phyloP scores from a whole-genome alignment of 2,329 filamentous ascomycete genomes.

The Trichoderma lentiforme region DNA sequence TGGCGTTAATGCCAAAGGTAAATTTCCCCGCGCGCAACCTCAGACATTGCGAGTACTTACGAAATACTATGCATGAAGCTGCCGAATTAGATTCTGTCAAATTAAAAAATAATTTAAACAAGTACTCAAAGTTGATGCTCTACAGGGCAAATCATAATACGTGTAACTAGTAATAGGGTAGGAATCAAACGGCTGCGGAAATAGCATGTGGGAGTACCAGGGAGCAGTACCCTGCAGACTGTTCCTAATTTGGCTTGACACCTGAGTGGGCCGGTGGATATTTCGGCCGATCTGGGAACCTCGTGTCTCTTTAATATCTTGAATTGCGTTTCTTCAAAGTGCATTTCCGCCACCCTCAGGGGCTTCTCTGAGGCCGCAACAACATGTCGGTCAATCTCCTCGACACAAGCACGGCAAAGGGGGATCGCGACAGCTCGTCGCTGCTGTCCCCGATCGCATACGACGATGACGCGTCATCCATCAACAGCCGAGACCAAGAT shows the following conservation, averaged over 20 bases:
- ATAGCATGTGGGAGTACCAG: not conserved
- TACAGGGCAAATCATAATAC: not conserved
- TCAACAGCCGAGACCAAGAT: constrained; percentile 68
- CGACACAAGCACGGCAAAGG: constrained; percentile 24
- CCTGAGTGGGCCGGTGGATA: constrained; percentile 13
- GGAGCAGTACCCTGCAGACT: not conserved
- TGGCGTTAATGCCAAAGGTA: not conserved
- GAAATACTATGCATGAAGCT: not conserved
- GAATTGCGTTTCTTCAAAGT: not conserved
- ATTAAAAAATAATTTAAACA: not conserved
- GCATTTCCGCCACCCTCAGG: constrained; percentile 4
- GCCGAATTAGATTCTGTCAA: not conserved
- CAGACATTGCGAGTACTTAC: not conserved
- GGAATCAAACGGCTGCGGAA: not conserved
- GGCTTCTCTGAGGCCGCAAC: constrained; percentile 14
- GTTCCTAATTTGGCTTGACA: not conserved
- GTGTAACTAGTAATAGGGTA: not conserved
- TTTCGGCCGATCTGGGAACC: constrained; percentile 12
- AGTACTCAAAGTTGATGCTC: not conserved
- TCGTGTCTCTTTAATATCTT: not conserved
- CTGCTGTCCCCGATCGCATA: constrained; percentile 63
- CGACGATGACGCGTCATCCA: constrained; percentile 66
- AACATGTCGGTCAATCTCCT: constrained; percentile 23
- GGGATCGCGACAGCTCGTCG: constrained; percentile 36
- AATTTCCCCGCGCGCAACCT: not conserved